Percentiles rank a stretch among this genome's conserved stretches.
These are phyloP conservation scores for Penicillium olsonii DNA, from an alignment of 2,329 filamentous ascomycete species.

Conservation along the genomic window DNA sequence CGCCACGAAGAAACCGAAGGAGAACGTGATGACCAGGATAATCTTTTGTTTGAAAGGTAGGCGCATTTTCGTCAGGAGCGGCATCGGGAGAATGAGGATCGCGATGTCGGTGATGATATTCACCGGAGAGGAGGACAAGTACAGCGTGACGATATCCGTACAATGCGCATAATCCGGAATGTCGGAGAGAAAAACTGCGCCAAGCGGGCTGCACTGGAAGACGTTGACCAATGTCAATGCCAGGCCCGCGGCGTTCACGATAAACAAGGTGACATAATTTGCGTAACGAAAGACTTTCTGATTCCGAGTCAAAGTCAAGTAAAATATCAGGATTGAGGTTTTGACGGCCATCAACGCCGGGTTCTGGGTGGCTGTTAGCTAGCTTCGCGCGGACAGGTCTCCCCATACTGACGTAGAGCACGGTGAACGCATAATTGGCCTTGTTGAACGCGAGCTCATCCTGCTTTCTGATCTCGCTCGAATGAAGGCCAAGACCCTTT, in stretches of 20 bases:
- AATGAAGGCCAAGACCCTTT: constrained; percentile 47
- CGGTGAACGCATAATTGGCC: constrained; percentile 61
- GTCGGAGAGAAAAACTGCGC: constrained; percentile 64
- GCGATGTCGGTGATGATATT: constrained; percentile 91
- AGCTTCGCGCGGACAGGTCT: not conserved
- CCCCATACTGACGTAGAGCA: constrained; percentile 55
- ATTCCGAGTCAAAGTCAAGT: constrained; percentile 77
- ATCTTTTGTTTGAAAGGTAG: constrained; percentile 83
- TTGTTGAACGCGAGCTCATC: constrained; percentile 41
- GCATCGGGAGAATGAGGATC: constrained; percentile 83
- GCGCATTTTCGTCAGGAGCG: constrained; percentile 82
- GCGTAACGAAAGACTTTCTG: constrained; percentile 75
- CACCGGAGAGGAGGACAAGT: constrained; percentile 76
- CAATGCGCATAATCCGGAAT: constrained; percentile 52
- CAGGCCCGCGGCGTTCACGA: constrained; percentile 77
- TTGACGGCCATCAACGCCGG: constrained; percentile 89
- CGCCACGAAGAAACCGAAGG: constrained; percentile 82
- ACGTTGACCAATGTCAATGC: constrained; percentile 84
- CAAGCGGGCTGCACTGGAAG: constrained; percentile 77
- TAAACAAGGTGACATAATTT: constrained; percentile 74
- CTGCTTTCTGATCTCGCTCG: constrained; percentile 35
- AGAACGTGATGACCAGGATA: constrained; percentile 82
- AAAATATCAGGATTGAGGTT: constrained; percentile 89
- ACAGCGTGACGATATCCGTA: constrained; percentile 64
- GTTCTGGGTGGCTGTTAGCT: constrained; percentile 57